Base-by-base conservation (phyloP, 345 rosid species). In the Hibiscus mutabilis region DNA sequence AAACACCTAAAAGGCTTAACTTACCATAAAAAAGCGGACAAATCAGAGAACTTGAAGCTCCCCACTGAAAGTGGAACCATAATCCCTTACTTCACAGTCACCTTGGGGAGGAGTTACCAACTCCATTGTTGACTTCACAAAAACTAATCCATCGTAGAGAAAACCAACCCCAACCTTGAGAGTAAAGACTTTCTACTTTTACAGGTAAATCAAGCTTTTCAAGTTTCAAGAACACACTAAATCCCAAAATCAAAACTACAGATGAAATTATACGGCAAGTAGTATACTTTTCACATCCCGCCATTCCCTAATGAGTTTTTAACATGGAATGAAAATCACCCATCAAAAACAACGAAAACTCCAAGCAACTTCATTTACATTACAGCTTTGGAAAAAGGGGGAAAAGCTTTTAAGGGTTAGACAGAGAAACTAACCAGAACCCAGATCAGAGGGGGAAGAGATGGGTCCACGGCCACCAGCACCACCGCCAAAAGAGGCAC, bases 381-480 rank as follows among this genome's bases (percentile, higher is more conserved):
- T 25, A 56, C 14, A 10, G 60, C 25, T 57, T 24, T 37, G 0
- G 42, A n/a, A 12, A 21, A 18, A 52, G 37, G 2, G 15, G 51
- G 55, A 3, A 14, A 31, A 58, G 37, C 16, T 18, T n/a, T 29
- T 15, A 55, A 44, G 52, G 2, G 27, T 37, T 25, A 60, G 33
- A 66, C 66, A 56, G 29, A 64, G 0, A 68, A 46, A 49, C 79
- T 69, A 63, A 92, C 89, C 86, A 60, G 87, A 88, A 70, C 85
- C 96, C 25, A 88, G 89, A 93, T 91, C 98, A 77, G 98, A 89
- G 77, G 89, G 76, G 52, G 96, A 77, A 71, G 97, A 93, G 74
- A 86, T 79, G 74, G 86, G 88, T 0, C 33, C 33, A 29, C 33
- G 33, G 33, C 4, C 4, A 29, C 4, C 33, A 4, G 81, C 87